These are phyloP conservation scores for Fusarium penzigii DNA, from an alignment of 2,329 filamentous ascomycete species.

Conservation along the genomic window DNA sequence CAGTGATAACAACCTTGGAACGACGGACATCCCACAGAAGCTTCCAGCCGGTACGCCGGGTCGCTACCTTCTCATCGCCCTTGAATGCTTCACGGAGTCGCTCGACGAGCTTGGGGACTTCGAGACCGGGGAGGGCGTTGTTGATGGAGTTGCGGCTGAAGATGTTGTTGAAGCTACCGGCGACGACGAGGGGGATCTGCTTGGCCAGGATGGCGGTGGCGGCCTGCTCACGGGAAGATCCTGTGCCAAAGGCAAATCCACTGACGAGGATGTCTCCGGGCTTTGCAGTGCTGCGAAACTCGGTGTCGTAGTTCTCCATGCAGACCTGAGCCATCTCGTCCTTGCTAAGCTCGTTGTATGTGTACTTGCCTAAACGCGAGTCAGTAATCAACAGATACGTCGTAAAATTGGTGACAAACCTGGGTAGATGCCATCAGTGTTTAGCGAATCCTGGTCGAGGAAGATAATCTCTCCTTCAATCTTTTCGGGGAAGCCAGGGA, in stretches of 20 bases:
- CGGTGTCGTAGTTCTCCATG: slow-evolving; percentile 90
- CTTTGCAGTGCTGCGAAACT: slow-evolving; percentile 65
- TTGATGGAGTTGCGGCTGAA: slow-evolving; percentile 80
- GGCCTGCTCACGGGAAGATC: slow-evolving; percentile 72
- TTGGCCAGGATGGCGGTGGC: slow-evolving; percentile 85
- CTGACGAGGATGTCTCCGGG: slow-evolving; percentile 79
- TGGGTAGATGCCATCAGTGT: slow-evolving; percentile 91
- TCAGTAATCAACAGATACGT: too few species aligned
- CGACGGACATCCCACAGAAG: slow-evolving; percentile 78
- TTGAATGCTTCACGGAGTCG: slow-evolving; percentile 64
- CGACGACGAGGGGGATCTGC: slow-evolving; percentile 76
- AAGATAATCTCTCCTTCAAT: slow-evolving; percentile 87
- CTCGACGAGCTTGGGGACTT: slow-evolving; percentile 67
- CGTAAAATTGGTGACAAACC: too few species aligned
- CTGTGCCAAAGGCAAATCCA: slow-evolving; percentile 88
- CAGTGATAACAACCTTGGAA: slow-evolving; percentile 69
- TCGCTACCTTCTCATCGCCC: slow-evolving; percentile 55
- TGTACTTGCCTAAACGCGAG: slow-evolving; percentile 63
- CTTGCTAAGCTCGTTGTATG: slow-evolving; percentile 80
- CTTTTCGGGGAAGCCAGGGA: slow-evolving; percentile 83
- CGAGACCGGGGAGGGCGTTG: slow-evolving; percentile 73
- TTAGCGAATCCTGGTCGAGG: slow-evolving; percentile 50
- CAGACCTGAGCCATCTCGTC: slow-evolving; percentile 86
- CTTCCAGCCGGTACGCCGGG: slow-evolving; percentile 79
- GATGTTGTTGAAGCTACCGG: slow-evolving; percentile 82